Conservation (phyloP, 164 flowering plant genomes). For the Vitis labrusca region DNA sequence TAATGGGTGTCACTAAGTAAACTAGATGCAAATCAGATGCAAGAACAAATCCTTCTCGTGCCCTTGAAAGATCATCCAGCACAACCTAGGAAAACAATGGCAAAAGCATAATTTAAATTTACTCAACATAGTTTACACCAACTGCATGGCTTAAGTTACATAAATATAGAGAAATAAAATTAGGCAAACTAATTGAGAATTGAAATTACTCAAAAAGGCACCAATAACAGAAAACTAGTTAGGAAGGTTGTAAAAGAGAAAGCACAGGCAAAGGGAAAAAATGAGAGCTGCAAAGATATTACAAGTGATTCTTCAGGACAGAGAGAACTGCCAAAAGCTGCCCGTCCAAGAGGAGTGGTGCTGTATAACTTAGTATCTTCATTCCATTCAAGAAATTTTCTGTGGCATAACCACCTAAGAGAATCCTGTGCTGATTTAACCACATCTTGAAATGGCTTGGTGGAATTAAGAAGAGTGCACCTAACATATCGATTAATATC, state of each 20-base stretch:
- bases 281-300: constrained; percentile 13
- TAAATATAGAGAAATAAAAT: not conserved
- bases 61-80: constrained; percentile 90
- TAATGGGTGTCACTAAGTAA: constrained; percentile 89
- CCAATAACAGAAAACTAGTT: not conserved
- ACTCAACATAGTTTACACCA: not conserved
- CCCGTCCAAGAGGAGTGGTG: constrained; percentile 94
- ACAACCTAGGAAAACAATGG: constrained; percentile 55
- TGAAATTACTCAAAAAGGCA: not conserved
- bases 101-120: not conserved
- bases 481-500: constrained; percentile 94
- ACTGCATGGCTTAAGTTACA: not conserved
- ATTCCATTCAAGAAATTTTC: constrained; percentile 92
- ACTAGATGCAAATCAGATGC: constrained; percentile 97
- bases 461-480: constrained; percentile 95
- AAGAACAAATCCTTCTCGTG: constrained; percentile 95
- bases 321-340: constrained; percentile 95
- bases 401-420: constrained; percentile 89
- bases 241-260: not conserved
- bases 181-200: not conserved
- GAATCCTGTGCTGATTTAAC: constrained; percentile 97
- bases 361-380: constrained; percentile 89
- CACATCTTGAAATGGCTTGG: constrained; percentile 94
- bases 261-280: not conserved
- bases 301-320: constrained; percentile 98